phyloP scores from a whole-genome alignment of 176 grass and related monocot genomes.

The Alloteropsis semialata region DNA sequence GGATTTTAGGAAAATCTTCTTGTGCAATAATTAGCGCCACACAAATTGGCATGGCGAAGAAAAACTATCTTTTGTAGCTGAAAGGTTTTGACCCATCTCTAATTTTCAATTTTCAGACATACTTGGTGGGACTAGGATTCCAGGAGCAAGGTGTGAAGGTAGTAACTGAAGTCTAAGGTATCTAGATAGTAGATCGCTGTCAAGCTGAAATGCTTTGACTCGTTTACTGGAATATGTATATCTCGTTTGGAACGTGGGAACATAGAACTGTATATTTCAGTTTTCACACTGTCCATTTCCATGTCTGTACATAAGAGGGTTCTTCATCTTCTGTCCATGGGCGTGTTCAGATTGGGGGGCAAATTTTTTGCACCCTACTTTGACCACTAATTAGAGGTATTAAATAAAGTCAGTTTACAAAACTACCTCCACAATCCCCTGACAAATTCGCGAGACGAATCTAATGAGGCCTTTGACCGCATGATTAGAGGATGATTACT shows the following conservation, averaged over 20 bases:
- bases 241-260: conserved; percentile 14
- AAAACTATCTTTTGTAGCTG: not conserved
- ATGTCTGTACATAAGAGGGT: conserved; percentile 7
- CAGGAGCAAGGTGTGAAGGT: conserved; percentile 2
- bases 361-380: too few relatives aligned
- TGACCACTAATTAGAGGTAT: too few relatives aligned
- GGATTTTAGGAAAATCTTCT: too few relatives aligned
- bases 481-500: too few relatives aligned
- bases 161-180: not conserved
- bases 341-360: too few relatives aligned
- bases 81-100: not conserved
- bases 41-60: not conserved
- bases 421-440: too few relatives aligned
- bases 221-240: conserved; percentile 15
- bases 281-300: not conserved
- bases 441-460: too few relatives aligned
- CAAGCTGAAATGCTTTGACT: conserved; percentile 15
- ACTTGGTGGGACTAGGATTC: conserved; percentile 8
- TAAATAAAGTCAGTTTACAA: too few relatives aligned
- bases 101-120: conserved; percentile 42
- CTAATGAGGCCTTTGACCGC: too few relatives aligned
- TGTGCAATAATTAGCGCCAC: not conserved
- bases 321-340: not conserved
- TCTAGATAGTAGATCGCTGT: conserved; percentile 31
- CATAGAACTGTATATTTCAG: not conserved